Base-by-base conservation (phyloP, 768 basidiomycete species). In the Amanita molliuscula region DNA sequence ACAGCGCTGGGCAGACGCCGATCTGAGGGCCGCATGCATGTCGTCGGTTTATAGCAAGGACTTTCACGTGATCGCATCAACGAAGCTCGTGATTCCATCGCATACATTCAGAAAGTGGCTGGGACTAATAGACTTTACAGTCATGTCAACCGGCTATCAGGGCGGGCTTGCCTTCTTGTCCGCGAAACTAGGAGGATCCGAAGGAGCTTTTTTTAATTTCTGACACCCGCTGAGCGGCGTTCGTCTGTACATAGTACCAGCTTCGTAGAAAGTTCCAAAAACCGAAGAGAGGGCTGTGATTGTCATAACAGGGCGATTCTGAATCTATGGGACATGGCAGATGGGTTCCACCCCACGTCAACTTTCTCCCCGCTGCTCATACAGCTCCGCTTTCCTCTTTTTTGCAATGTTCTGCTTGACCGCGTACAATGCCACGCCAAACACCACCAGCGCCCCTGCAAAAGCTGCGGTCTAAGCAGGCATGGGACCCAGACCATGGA, bases 381-480 rank as follows among this genome's bases (percentile, higher is more conserved):
- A 65, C 43, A 70, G 51, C 37, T 65, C 65, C 6, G 56, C 56
- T 50, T 59, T 69, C 28, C 70, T 61, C 47, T 65, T 67, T 40
- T 53, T 55, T 5, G 56, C 54, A 31, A 70, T 64, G 20, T 53
- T 56, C 45, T 59, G 58, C 55, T 67, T 71, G 8, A 64, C 66
- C 8, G 59, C 38, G 48, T 68, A 69, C 28, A 70, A 63, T 0
- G 63, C 55, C 4, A 60, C 50, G 10, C 66, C 68, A 29, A 64
- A 63, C 13, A 64, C 53, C 3, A 61, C 38, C 13, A 70, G 58
- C 4, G 59, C 59, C 4, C 65, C 66, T 38, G 59, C 52, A 34
- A 69, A 67, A 18, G 58, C 62, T 4, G 58, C 47, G 59, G 68
- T 70, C 54, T 41, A 48, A 16, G 7, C 8, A 31, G 3, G n/a